phyloP scores from a whole-genome alignment of 2,329 filamentous ascomycete species.

The Lachnellula willkommii region DNA sequence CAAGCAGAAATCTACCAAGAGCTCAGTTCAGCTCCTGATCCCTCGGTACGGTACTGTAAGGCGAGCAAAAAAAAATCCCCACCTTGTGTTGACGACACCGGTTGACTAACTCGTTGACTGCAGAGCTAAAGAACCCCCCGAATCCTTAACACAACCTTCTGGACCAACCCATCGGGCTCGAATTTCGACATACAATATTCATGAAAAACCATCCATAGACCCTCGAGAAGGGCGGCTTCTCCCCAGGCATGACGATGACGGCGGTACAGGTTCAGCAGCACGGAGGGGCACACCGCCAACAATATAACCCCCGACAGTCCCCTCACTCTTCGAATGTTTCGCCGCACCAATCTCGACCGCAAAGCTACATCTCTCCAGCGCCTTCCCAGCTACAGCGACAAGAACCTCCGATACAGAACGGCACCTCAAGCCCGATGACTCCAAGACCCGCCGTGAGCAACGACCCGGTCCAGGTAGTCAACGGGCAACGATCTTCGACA shows the following conservation, averaged over 20 bases:
- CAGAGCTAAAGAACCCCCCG: background rate
- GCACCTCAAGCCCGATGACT: conserved; percentile 15
- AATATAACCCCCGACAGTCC: conserved; percentile 27
- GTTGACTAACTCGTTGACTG: too few species aligned
- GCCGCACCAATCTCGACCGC: conserved; percentile 24
- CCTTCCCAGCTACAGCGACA: conserved; percentile 17
- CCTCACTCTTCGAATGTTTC: conserved; percentile 25
- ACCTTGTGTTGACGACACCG: too few species aligned
- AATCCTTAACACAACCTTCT: background rate
- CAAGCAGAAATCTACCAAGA: too few species aligned
- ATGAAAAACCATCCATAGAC: conserved; percentile 17
- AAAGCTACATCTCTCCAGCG: conserved; percentile 20
- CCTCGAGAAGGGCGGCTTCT: conserved; percentile 22
- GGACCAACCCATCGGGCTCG: background rate
- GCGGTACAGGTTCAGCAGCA: conserved; percentile 30
- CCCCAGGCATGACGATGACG: conserved; percentile 28
- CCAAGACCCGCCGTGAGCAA: conserved; percentile 24
- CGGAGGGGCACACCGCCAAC: conserved; percentile 23
- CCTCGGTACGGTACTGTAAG: too few species aligned
- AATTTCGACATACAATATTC: background rate
- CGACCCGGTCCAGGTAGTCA: conserved; percentile 19
- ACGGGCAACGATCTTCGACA: conserved; percentile 13
- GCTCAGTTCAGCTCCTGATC: too few species aligned
- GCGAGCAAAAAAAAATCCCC: too few species aligned
- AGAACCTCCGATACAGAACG: conserved; percentile 22